phyloP scores from a whole-genome alignment of 1,139 yeast species.

The Debaryomycetaceae sp. region DNA sequence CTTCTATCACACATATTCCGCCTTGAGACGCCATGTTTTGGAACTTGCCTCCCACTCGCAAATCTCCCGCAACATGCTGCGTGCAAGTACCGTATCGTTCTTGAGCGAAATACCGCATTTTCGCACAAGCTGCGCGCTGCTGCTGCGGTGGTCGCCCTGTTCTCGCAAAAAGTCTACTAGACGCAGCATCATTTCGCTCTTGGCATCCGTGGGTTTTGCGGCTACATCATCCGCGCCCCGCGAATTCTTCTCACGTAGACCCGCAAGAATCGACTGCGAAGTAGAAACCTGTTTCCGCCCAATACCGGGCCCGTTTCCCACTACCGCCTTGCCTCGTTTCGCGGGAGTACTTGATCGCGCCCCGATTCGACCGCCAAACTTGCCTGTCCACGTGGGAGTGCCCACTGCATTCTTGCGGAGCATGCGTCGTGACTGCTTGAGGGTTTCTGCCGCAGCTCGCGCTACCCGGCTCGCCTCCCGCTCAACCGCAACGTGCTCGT shows the following conservation, averaged over 20 bases:
- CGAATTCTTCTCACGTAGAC: not conserved
- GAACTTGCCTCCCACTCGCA: conserved; percentile 53
- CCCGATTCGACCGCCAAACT: conserved; percentile 43
- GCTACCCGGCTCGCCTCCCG: conserved; percentile 75
- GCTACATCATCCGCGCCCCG: not conserved
- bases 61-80: conserved; percentile 59
- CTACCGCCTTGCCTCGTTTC: conserved; percentile 63
- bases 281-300: not conserved
- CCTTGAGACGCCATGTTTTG: conserved; percentile 58
- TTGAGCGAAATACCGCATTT: conserved; percentile 34
- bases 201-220: not conserved
- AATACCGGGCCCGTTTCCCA: conserved; percentile 6
- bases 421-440: conserved; percentile 53
- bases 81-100: conserved; percentile 48
- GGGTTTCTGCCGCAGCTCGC: conserved; percentile 60
- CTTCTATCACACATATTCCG: conserved; percentile 35
- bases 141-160: conserved; percentile 33
- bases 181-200: conserved; percentile 18
- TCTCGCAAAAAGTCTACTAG: conserved; percentile 23
- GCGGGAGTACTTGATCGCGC: too few relatives aligned
- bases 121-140: conserved; percentile 50
- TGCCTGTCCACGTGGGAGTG: conserved; percentile 95
- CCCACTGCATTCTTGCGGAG: conserved; percentile 63
- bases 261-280: not conserved
- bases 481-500: conserved; percentile 47